Percentiles rank a stretch among this genome's conserved stretches.
phyloP scores from a whole-genome alignment of 148 eudicot species.

The Rhododendron williamsianum region DNA sequence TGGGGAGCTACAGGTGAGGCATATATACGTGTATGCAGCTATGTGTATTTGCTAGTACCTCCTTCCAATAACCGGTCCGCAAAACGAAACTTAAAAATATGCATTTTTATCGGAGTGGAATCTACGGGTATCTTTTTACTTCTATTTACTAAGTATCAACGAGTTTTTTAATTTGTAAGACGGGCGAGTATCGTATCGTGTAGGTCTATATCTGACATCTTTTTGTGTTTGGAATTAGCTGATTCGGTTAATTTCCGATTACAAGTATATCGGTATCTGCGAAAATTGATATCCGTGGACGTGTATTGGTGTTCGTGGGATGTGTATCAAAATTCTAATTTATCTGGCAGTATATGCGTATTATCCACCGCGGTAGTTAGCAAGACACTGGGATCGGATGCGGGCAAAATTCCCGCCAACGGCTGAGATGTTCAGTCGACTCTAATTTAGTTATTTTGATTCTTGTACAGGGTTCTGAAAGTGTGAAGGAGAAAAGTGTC shows the following conservation, averaged over 20 bases:
- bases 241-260: neutral
- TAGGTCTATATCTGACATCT: neutral
- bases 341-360: no score
- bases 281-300: neutral
- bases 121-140: neutral
- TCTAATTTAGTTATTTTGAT: neutral
- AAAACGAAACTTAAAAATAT: no score
- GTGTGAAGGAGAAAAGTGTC: slow-evolving; percentile 73
- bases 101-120: no score
- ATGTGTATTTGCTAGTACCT: neutral
- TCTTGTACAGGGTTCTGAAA: slow-evolving; percentile 36
- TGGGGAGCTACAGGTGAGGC: slow-evolving; percentile 16
- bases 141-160: neutral
- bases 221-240: neutral
- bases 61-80: neutral
- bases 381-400: neutral
- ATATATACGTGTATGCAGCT: neutral
- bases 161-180: neutral
- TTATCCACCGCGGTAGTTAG: neutral
- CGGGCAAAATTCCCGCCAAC: no score
- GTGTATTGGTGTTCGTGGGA: no score
- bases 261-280: neutral
- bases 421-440: no score
- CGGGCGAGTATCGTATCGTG: neutral
- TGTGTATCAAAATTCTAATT: no score